These are phyloP conservation scores for Vaccinium macrocarpon DNA, from an alignment of 148 eudicot species.

Conservation along the genomic window DNA sequence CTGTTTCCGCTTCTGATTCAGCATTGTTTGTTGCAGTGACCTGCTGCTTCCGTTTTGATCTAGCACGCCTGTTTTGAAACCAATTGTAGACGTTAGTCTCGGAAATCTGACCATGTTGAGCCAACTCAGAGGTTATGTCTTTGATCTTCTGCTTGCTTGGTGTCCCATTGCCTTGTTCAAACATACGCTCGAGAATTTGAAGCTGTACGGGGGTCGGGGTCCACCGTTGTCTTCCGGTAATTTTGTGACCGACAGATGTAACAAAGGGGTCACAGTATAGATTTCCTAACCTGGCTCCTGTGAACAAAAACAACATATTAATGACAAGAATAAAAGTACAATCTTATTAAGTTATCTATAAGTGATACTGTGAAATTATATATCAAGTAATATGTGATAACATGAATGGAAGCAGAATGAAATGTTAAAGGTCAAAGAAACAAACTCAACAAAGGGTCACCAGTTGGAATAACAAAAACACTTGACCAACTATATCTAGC, in stretches of 20 bases:
- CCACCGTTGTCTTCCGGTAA: slow-evolving; percentile 81
- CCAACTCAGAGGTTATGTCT: slow-evolving; percentile 69
- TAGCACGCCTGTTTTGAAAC: slow-evolving; percentile 94
- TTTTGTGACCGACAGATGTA: slow-evolving; percentile 66
- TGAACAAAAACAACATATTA: not conserved
- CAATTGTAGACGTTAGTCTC: slow-evolving; percentile 95
- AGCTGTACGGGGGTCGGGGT: slow-evolving; percentile 86
- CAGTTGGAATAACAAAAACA: not conserved
- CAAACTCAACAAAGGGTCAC: too few relatives aligned
- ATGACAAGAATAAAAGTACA: not conserved
- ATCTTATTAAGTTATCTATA: not conserved
- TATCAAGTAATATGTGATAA: too few relatives aligned
- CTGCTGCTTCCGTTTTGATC: slow-evolving; percentile 84
- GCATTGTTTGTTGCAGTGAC: slow-evolving; percentile 50
- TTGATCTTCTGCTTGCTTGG: slow-evolving; percentile 95
- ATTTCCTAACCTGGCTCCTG: slow-evolving; percentile 82
- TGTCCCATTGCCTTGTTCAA: slow-evolving; percentile 82
- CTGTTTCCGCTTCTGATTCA: slow-evolving; percentile 85
- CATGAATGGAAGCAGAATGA: too few relatives aligned
- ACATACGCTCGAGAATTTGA: slow-evolving; percentile 81
- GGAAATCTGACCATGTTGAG: slow-evolving; percentile 85
- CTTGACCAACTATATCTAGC: not conserved
- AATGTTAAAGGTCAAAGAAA: not conserved
- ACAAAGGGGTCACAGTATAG: slow-evolving; percentile 70
- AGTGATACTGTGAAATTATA: too few relatives aligned